These are phyloP conservation scores for Claviceps sp. DNA, from an alignment of 2,329 filamentous ascomycete species.

Conservation along the genomic window DNA sequence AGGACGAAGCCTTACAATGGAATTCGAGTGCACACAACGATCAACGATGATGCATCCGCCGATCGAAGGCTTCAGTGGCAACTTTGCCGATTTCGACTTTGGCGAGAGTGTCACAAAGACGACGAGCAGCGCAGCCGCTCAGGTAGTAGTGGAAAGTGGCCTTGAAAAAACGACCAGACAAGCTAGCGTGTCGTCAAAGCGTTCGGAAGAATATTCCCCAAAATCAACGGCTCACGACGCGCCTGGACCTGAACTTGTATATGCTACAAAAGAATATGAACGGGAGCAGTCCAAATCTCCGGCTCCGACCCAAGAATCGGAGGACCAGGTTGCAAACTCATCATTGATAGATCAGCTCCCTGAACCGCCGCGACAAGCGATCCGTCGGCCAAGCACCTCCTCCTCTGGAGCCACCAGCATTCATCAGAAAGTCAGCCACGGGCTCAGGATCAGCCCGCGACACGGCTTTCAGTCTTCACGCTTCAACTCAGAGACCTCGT, in stretches of 20 bases:
- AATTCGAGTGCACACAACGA: constrained; percentile 11
- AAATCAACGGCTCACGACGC: not conserved
- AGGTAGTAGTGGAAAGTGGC: not conserved
- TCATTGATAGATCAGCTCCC: constrained; percentile 5
- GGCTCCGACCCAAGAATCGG: not conserved
- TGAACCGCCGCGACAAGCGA: not conserved
- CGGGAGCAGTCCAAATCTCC: constrained; percentile 5
- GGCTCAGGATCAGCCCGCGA: not conserved
- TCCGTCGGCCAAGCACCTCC: not conserved
- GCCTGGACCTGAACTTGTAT: not conserved
- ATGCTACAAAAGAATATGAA: constrained; percentile 4
- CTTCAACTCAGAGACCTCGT: constrained; percentile 11
- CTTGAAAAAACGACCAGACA: not conserved
- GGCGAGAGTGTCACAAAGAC: constrained; percentile 17
- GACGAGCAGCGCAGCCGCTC: not conserved
- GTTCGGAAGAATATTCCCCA: not conserved
- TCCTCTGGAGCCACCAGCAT: constrained; percentile 3
- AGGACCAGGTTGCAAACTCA: constrained; percentile 1
- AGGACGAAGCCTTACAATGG: constrained; percentile 35
- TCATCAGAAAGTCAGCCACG: not conserved
- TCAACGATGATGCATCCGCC: constrained; percentile 10
- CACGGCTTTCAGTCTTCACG: constrained; percentile 13
- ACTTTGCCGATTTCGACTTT: constrained; percentile 26
- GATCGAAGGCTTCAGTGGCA: constrained; percentile 23
- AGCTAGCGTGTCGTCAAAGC: not conserved